Base-by-base conservation (phyloP, 2,329 filamentous ascomycete genomes). In the Colletotrichum shisoi region DNA sequence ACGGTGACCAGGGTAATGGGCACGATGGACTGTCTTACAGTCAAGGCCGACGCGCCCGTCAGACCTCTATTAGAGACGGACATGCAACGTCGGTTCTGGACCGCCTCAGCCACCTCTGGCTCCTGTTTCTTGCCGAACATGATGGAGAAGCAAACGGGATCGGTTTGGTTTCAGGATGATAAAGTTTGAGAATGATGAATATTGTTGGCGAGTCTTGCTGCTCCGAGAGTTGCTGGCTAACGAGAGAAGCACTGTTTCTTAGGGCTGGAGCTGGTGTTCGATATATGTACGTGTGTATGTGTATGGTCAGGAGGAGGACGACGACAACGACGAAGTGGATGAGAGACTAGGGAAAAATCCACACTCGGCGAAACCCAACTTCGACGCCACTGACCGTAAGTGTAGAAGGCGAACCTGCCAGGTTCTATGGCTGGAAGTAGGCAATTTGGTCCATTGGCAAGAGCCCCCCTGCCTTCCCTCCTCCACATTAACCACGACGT, bases 1-100 rank as follows among this genome's bases (percentile, higher is more conserved):
- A 81, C 76, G 0, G 82, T 84, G 21, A 84, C 82, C 8, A 93
- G 81, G 61, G 81, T 80, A 52, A 92, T 82, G 4, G 90, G 90
- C 71, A 85, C 84, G 62, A 92, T 82, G 17, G 89, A 92, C 72
- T 91, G 82, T 61, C 87, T 81, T 34, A 91, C 75, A 0, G 88
- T 91, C 69, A 92, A 80, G 67, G 71, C 67, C 8, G 71, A 72
- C 39, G 71, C 71, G n/a, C 71, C 71, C 0, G 71, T 72, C 39
- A 72, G 52, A 8, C 70, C 71, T 49, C 58, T 67, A 39, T 73
- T 72, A 17, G 69, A 70, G 15, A 72, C 71, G 19, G 67, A 63
- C 52, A 67, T 66, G 27, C 65, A 63, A 34, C 70, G 70, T 2
- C 61, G 53, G 42, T 72, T 44, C 27, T 67, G 54, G 17, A 66